These are phyloP conservation scores for Talaromyces sp. DNA, from an alignment of 2,329 filamentous ascomycete species.

Conservation along the genomic window DNA sequence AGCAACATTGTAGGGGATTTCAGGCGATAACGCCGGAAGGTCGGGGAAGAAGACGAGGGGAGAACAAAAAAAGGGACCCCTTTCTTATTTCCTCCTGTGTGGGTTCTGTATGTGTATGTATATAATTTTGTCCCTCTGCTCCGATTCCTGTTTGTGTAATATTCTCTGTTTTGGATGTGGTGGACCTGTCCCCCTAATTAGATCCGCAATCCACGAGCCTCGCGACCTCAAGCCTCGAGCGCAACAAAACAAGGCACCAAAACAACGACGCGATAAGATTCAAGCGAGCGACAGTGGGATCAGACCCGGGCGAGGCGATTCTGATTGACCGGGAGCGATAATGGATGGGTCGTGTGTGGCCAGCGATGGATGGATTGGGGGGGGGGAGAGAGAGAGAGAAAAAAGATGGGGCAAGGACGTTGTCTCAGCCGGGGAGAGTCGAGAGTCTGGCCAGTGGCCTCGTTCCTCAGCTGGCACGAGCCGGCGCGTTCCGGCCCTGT, in stretches of 20 bases:
- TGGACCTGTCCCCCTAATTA: background rate
- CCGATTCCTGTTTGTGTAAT: background rate
- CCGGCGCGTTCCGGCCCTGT: background rate
- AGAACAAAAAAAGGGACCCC: background rate
- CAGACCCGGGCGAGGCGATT: background rate
- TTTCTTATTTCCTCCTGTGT: background rate
- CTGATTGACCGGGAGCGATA: background rate
- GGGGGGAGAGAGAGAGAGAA: background rate
- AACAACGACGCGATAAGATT: background rate
- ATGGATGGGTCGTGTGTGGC: background rate
- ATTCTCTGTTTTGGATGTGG: background rate
- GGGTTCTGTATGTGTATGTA: background rate
- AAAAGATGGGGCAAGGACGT: background rate
- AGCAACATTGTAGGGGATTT: conserved; percentile 63
- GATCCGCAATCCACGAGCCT: background rate
- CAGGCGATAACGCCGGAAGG: background rate
- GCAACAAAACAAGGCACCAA: background rate
- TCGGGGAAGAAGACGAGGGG: background rate
- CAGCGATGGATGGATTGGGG: background rate
- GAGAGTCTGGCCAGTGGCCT: background rate
- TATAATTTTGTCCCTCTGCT: too few species aligned
- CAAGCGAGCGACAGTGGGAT: background rate
- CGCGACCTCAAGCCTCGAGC: background rate
- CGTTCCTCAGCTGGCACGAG: background rate
- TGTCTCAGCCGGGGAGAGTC: background rate